These are phyloP conservation scores for Amphibolis antarctica DNA, from an alignment of 106 monocot genomes.

Conservation along the genomic window DNA sequence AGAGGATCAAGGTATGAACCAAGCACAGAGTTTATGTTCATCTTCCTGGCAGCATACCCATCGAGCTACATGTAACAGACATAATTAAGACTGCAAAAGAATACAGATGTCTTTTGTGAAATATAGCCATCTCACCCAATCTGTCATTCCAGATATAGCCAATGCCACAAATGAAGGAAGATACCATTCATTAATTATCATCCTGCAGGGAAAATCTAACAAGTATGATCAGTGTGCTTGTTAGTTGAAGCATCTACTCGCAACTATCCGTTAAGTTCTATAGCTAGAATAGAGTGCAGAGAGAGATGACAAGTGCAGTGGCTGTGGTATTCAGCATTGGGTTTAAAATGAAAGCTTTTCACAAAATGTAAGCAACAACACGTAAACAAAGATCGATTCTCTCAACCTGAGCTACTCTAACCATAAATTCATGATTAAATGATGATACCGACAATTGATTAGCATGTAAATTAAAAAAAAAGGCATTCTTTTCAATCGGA, in stretches of 20 bases:
- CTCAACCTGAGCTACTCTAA: too few relatives aligned
- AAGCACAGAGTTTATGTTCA: conserved; percentile 84
- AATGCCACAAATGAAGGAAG: conserved; percentile 64
- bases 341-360: too few relatives aligned
- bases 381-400: too few relatives aligned
- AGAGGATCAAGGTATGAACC: conserved; percentile 99
- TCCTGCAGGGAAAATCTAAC: conserved; percentile 37
- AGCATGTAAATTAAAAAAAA: too few relatives aligned
- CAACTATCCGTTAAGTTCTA: not conserved
- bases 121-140: conserved; percentile 52
- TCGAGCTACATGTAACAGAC: conserved; percentile 42
- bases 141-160: conserved; percentile 67
- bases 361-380: too few relatives aligned
- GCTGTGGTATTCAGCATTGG: too few relatives aligned
- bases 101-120: not conserved
- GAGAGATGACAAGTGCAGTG: not conserved
- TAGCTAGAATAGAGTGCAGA: too few relatives aligned
- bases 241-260: not conserved
- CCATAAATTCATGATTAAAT: too few relatives aligned
- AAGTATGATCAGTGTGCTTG: not conserved
- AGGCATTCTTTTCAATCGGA: too few relatives aligned
- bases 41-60: conserved; percentile 84
- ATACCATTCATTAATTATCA: conserved; percentile 87
- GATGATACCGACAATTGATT: too few relatives aligned
- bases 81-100: not conserved